Conservation (phyloP, 495 filamentous ascomycete genomes). For the Neurospora sp. region DNA sequence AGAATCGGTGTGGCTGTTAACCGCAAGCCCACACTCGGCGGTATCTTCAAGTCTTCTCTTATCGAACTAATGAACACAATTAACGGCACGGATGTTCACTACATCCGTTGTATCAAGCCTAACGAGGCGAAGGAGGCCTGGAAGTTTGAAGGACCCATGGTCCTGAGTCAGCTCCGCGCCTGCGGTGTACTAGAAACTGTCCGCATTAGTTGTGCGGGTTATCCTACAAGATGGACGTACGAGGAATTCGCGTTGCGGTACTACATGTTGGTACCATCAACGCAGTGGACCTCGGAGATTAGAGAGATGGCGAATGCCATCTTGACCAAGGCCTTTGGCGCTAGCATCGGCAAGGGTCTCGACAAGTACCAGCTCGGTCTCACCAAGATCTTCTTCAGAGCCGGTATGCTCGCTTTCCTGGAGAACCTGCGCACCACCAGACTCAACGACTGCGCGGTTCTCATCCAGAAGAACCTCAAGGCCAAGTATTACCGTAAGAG, state of each 20-base stretch:
- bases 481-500: constrained; percentile 91
- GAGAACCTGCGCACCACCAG: constrained; percentile 86
- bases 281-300: constrained; percentile 88
- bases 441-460: constrained; percentile 87
- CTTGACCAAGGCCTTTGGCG: constrained; percentile 76
- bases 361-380: constrained; percentile 95
- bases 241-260: constrained; percentile 97
- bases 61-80: constrained; percentile 98
- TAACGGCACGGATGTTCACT: constrained; percentile 95
- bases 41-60: constrained; percentile 96
- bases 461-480: constrained; percentile 98
- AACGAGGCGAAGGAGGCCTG: constrained; percentile 95
- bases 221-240: constrained; percentile 97
- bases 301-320: constrained; percentile 88
- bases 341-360: constrained; percentile 61
- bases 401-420: constrained; percentile 95
- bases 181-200: constrained; percentile 99
- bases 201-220: constrained; percentile 94
- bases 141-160: constrained; percentile 99
- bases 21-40: constrained; percentile 92
- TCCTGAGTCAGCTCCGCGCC: constrained; percentile 90
- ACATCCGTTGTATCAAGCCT: constrained; percentile 98
- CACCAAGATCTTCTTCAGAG: constrained; percentile 98
- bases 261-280: constrained; percentile 94
- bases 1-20: constrained; percentile 85